Conservation (phyloP, 2,329 filamentous ascomycete species). For the Colletotrichum sp. region DNA sequence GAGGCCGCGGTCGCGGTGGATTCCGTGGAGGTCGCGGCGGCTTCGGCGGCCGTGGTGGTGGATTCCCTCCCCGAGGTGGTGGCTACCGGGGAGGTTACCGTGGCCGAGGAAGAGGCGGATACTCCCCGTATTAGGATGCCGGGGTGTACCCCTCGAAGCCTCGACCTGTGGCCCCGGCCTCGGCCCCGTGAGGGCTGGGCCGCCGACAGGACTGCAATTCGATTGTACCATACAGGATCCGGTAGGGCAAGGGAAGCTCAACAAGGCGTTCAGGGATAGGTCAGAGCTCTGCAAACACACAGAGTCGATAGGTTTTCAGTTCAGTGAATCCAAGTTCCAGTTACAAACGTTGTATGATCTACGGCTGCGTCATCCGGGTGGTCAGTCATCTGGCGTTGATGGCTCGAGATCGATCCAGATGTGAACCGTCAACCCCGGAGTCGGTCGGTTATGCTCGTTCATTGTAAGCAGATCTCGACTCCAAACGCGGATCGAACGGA, state of each 20-base stretch:
- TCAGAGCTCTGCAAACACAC: background rate
- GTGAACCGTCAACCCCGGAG: background rate
- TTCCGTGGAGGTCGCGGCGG: slow-evolving; percentile 57
- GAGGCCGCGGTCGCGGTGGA: slow-evolving; percentile 71
- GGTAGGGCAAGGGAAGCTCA: slow-evolving; percentile 8
- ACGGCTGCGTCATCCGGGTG: background rate
- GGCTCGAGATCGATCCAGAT: background rate
- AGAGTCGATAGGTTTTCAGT: background rate
- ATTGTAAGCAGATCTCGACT: background rate
- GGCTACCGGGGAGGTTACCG: slow-evolving; percentile 73
- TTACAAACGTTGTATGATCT: background rate
- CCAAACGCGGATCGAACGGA: background rate
- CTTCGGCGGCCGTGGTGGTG: slow-evolving; percentile 56
- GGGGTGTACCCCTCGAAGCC: background rate
- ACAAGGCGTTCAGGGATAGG: slow-evolving; percentile 18
- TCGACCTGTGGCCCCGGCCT: background rate
- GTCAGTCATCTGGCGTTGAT: background rate
- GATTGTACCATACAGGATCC: slow-evolving; percentile 21
- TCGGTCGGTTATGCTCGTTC: background rate
- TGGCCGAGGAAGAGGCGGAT: slow-evolving; percentile 69
- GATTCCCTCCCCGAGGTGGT: slow-evolving; percentile 52
- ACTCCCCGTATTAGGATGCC: slow-evolving; percentile 63
- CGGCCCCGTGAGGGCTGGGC: background rate
- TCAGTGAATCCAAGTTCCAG: background rate
- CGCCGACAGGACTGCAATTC: background rate